Percentiles rank a stretch among this genome's conserved stretches.
Evolutionary conservation across 345 rosid genomes (phyloP).

Genomic region (Triadica sebifera): DNA sequence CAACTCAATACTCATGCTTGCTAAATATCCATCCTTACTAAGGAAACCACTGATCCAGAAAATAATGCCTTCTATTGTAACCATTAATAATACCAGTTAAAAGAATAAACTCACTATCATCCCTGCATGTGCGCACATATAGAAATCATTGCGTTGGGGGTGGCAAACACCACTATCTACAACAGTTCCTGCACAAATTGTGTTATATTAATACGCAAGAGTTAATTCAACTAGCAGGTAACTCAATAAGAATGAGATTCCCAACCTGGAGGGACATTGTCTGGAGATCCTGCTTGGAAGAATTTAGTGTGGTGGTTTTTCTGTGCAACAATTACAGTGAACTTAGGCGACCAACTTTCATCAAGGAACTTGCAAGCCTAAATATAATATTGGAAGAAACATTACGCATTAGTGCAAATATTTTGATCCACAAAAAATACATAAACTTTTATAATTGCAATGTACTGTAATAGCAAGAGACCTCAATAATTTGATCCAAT

Average conservation of each 20-base stretch:
- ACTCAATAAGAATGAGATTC: background rate
- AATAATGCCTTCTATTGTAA: background rate
- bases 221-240: background rate
- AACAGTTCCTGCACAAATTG: slow-evolving; percentile 21
- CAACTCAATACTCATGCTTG: background rate
- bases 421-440: background rate
- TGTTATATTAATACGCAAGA: background rate
- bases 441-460: background rate
- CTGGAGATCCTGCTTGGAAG: slow-evolving; percentile 19
- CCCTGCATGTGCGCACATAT: slow-evolving; percentile 27
- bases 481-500: slow-evolving; percentile 25
- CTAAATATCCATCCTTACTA: background rate
- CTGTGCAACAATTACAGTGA: slow-evolving; percentile 24
- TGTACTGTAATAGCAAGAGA: background rate
- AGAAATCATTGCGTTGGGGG: slow-evolving; percentile 30
- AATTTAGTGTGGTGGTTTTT: slow-evolving; percentile 28
- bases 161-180: slow-evolving; percentile 24
- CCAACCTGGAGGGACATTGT: slow-evolving; percentile 27
- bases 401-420: background rate
- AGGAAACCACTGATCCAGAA: background rate
- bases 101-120: slow-evolving; percentile 22
- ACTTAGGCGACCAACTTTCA: slow-evolving; percentile 25
- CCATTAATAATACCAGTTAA: background rate
- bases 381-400: background rate
- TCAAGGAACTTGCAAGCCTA: slow-evolving; percentile 27